Evolutionary conservation across 31 red algal genomes (phyloP), one percentile per base, ranked within the genome.

Genomic region (Endocladia muricata): DNA sequence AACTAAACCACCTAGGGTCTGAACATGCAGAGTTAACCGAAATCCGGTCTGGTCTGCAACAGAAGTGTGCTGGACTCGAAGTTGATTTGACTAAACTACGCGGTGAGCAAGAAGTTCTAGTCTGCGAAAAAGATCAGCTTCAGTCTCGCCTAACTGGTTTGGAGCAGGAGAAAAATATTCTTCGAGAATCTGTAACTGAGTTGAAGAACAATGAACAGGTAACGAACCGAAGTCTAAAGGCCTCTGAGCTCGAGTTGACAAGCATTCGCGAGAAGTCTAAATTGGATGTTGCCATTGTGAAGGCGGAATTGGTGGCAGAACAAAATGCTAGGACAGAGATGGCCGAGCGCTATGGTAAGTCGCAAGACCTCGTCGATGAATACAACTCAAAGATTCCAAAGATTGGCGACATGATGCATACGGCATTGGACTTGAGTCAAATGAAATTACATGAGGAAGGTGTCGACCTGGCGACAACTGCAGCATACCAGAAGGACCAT

Each of bases 301-400:
- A 78, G 38, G 40, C 74, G 25, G 74, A 88, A 56, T 56, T 88
- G 17, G 9, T 58, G 6, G 65, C 74, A 38, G 83, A 78, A 42
- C 64, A 88, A 61, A 79, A 88, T 2, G 43, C 74, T 44, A 70
- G 74, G 23, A 36, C 34, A 58, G 60, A 75, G 42, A 19, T 22
- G 1, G 26, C 15, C n/a, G n/a, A n/a, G n/a, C n/a, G n/a, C n/a
- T n/a, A n/a, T n/a, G n/a, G n/a, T n/a, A n/a, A n/a, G n/a, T n/a
- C n/a, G n/a, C n/a, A n/a, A n/a, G n/a, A n/a, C n/a, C n/a, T n/a
- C n/a, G n/a, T 76, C 21, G n/a, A 28, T 8, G 26, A 48, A 21
- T 51, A 85, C 41, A 33, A 39, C 23, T 58, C 22, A 25, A 32
- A 30, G 1, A 60, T 55, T 0, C 8, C 43, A 47, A 42, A 76